Conservation (phyloP, 2,329 filamentous ascomycete genomes). For the Aspergillus arachidicola region DNA sequence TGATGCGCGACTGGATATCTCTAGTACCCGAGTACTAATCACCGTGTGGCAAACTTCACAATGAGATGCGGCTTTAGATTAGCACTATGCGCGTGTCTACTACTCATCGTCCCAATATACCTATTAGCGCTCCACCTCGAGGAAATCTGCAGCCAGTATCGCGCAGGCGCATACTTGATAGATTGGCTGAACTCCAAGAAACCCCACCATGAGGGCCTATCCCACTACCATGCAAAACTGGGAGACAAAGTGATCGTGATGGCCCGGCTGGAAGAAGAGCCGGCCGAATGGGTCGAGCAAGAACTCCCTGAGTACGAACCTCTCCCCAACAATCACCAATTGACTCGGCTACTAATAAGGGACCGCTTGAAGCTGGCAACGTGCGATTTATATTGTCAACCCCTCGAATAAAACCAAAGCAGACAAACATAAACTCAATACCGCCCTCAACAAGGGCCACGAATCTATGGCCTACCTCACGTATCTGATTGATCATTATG, state of each 20-base stretch:
- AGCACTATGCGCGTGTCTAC: slow-evolving; percentile 23
- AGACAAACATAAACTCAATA: slow-evolving; percentile 29
- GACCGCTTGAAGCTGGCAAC: slow-evolving; percentile 43
- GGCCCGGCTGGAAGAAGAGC: slow-evolving; percentile 47
- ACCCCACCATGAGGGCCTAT: slow-evolving; percentile 1
- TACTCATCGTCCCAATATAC: slow-evolving; percentile 32
- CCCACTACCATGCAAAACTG: slow-evolving; percentile 9
- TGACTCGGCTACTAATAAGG: not conserved
- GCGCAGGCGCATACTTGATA: slow-evolving; percentile 38
- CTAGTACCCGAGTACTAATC: not conserved
- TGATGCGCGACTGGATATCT: not conserved
- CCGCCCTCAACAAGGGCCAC: slow-evolving; percentile 47
- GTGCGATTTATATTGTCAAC: slow-evolving; percentile 49
- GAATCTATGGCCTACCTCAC: slow-evolving; percentile 53
- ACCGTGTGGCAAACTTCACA: slow-evolving; percentile 3
- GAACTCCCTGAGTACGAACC: slow-evolving; percentile 49
- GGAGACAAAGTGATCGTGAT: slow-evolving; percentile 48
- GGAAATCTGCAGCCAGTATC: slow-evolving; percentile 40
- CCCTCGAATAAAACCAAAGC: slow-evolving; percentile 28
- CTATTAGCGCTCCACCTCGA: slow-evolving; percentile 35
- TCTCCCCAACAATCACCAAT: not conserved
- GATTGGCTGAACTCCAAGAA: slow-evolving; percentile 30
- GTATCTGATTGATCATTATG: slow-evolving; percentile 51
- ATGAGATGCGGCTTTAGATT: slow-evolving; percentile 38
- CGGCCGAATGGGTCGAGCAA: slow-evolving; percentile 48